phyloP scores from a whole-genome alignment of 768 basidiomycete species.

The Infundibulicybe gibba region DNA sequence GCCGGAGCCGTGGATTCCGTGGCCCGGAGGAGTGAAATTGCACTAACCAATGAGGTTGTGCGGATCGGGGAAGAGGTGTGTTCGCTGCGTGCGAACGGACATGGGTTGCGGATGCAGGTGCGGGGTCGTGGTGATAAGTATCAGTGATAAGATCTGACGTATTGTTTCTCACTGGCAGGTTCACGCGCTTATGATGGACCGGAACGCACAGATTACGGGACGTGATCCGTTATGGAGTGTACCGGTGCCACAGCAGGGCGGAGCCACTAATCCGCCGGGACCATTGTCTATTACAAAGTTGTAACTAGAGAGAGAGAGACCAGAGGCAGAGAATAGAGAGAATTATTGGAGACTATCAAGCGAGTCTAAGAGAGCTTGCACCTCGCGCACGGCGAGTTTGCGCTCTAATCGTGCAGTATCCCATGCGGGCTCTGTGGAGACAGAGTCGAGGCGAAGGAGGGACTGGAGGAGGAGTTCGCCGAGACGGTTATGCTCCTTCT shows the following conservation, averaged over 20 bases:
- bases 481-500: slow-evolving; percentile 51
- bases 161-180: slow-evolving; percentile 31
- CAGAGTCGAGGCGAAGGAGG: slow-evolving; percentile 83
- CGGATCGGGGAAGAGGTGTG: slow-evolving; percentile 72
- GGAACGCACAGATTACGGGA: slow-evolving; percentile 57
- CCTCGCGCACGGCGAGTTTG: slow-evolving; percentile 83
- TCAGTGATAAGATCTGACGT: background rate
- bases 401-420: slow-evolving; percentile 72
- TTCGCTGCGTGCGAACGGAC: slow-evolving; percentile 62
- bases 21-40: slow-evolving; percentile 60
- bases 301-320: slow-evolving; percentile 14
- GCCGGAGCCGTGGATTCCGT: slow-evolving; percentile 59
- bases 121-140: slow-evolving; percentile 12
- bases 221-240: slow-evolving; percentile 22
- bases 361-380: slow-evolving; percentile 78
- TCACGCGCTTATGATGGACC: slow-evolving; percentile 75
- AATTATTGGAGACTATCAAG: slow-evolving; percentile 55
- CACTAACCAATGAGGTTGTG: slow-evolving; percentile 66
- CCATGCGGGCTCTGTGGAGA: slow-evolving; percentile 74
- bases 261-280: slow-evolving; percentile 11
- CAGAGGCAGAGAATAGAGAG: slow-evolving; percentile 8
- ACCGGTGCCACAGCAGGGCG: slow-evolving; percentile 9
- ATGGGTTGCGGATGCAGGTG: slow-evolving; percentile 80
- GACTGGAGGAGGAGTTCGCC: slow-evolving; percentile 83
- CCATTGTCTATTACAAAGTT: slow-evolving; percentile 25